phyloP scores from a whole-genome alignment of 225 moss, liverwort and hornwort species.

The Asterella californica region DNA sequence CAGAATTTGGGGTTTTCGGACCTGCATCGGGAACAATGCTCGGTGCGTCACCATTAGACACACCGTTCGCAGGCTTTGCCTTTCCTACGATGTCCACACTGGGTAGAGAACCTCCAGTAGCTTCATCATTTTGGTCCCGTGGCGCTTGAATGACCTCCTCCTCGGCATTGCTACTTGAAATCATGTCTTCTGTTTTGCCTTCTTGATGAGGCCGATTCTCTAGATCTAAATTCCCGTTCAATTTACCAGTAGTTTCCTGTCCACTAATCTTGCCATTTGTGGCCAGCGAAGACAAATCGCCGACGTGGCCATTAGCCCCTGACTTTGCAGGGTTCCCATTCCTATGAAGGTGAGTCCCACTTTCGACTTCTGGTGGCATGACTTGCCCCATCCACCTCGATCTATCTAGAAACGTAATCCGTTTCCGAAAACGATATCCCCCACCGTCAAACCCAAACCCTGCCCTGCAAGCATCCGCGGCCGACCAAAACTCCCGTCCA shows the following conservation, averaged over 20 bases:
- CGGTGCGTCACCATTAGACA: not conserved
- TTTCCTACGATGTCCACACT: constrained; percentile 14
- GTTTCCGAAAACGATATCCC: not conserved
- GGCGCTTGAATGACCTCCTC: constrained; percentile 10
- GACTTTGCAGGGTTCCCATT: constrained; percentile 24
- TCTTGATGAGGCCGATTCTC: constrained; percentile 23
- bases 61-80: not conserved
- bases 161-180: constrained; percentile 10
- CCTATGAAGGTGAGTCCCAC: constrained; percentile 7
- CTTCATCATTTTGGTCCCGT: constrained; percentile 1
- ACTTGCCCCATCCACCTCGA: constrained; percentile 24
- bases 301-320: constrained; percentile 18
- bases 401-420: constrained; percentile 1
- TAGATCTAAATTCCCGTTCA: constrained; percentile 25
- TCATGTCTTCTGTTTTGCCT: constrained; percentile 1
- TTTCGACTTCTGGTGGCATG: constrained; percentile 28
- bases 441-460: not conserved
- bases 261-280: constrained; percentile 7
- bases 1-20: constrained; percentile 3
- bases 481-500: not conserved
- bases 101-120: not conserved
- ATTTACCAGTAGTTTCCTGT: constrained; percentile 20
- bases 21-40: not conserved
- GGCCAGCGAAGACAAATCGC: constrained; percentile 5
- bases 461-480: constrained; percentile 13